These are phyloP conservation scores for Cercophora sp. DNA, from an alignment of 495 filamentous ascomycete genomes.

Conservation along the genomic window DNA sequence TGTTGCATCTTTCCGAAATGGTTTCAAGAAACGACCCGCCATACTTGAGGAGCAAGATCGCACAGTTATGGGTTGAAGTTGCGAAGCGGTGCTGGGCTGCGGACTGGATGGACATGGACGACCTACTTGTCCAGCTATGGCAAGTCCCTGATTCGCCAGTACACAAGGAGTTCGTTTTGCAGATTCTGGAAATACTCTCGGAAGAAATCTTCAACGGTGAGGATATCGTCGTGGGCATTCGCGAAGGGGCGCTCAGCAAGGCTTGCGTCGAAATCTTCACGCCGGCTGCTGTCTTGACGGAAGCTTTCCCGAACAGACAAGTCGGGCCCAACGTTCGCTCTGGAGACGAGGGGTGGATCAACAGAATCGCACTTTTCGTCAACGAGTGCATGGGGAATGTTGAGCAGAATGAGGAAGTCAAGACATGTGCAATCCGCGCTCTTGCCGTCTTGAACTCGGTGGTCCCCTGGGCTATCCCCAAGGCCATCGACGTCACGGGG, in stretches of 20 bases:
- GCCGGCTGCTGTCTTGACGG: conserved; percentile 66
- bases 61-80: conserved; percentile 91
- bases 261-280: conserved; percentile 91
- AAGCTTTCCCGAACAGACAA: conserved; percentile 66
- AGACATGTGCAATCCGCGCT: conserved; percentile 66
- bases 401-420: conserved; percentile 58
- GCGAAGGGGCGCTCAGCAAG: conserved; percentile 77
- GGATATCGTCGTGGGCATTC: conserved; percentile 75
- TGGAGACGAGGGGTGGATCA: conserved; percentile 82
- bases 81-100: conserved; percentile 88
- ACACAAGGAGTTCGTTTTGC: conserved; percentile 76
- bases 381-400: conserved; percentile 65
- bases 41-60: conserved; percentile 89
- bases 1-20: conserved; percentile 71
- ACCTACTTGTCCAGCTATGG: conserved; percentile 77
- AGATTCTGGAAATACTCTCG: conserved; percentile 84
- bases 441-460: conserved; percentile 71
- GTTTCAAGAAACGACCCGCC: conserved; percentile 69
- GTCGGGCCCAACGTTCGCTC: conserved; percentile 58
- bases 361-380: conserved; percentile 70
- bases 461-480: conserved; percentile 79
- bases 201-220: conserved; percentile 92
- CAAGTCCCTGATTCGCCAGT: conserved; percentile 54
- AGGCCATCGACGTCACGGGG: conserved; percentile 65
- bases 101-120: conserved; percentile 95